A percentile compares a stretch with the other conserved stretches of the same genome.
phyloP scores from a whole-genome alignment of 371 early-diverging fungal species.

The Mortierella sp. region DNA sequence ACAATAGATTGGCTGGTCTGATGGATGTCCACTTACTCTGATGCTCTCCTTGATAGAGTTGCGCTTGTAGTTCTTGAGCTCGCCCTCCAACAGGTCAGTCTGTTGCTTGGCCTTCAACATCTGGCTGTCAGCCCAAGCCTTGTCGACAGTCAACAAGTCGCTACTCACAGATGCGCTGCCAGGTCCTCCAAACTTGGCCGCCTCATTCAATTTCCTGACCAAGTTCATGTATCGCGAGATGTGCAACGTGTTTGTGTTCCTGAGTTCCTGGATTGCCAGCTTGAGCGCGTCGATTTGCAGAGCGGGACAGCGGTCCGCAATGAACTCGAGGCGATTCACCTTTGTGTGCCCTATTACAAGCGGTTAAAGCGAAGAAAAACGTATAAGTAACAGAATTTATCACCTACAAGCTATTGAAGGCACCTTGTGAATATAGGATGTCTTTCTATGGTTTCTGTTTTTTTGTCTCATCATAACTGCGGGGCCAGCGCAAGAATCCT shows the following conservation, averaged over 20 bases:
- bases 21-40: constrained; percentile 66
- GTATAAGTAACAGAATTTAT: neutral
- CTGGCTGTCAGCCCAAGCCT: constrained; percentile 76
- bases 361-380: neutral
- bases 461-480: too few species aligned
- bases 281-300: constrained; percentile 78
- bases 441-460: too few species aligned
- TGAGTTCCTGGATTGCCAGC: constrained; percentile 73
- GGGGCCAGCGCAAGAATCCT: too few species aligned
- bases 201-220: constrained; percentile 68
- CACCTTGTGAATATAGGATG: too few species aligned
- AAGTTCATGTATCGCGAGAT: constrained; percentile 65
- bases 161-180: constrained; percentile 27
- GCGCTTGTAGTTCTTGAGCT: constrained; percentile 80
- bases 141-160: constrained; percentile 58
- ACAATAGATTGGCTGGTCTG: neutral
- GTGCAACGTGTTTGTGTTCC: constrained; percentile 65
- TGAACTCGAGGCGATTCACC: constrained; percentile 80
- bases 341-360: constrained; percentile 71
- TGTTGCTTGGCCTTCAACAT: constrained; percentile 60
- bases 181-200: constrained; percentile 52
- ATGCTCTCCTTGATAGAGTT: constrained; percentile 87
- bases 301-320: constrained; percentile 80
- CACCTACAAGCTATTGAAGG: too few species aligned
- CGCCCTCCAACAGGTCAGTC: constrained; percentile 77